Evolutionary conservation across 1,139 yeast species (phyloP), one percentile per base, ranked within the genome.

Genomic region (Hemisphaericaspora subhashii): DNA sequence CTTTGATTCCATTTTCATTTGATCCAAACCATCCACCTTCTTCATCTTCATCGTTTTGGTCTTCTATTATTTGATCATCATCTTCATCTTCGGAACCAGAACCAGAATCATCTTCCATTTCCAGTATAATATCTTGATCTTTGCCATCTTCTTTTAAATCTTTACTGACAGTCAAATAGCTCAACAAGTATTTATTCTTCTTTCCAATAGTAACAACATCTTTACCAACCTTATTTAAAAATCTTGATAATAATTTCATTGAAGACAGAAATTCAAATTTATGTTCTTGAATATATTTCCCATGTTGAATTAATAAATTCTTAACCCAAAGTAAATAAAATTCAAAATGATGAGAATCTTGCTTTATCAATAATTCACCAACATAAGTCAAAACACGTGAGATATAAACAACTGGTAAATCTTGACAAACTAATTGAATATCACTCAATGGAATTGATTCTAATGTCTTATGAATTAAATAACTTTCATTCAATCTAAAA

Each of bases 401-500:
- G 30, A 89, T 74, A 54, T 94, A 92, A 1, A 89, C 84, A 1
- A 68, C 71, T 0, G 98, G 98, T 26, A 92, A 58, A 39, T 79
- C 86, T 27, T 70, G 64, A 16, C 83, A 68, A 14, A 89, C 78
- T 41, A 92, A 62, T 23, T 74, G 68, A 32, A 92, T 78, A 54
- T 90, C 95, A 3, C 71, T 68, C n/a, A 77, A 57, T 2, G 96
- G 95, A n/a, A 90, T 72, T 5, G 75, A 55, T 55, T 89, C 96
- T 56, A 82, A 86, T 0, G 87, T 86, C 46, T 72, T 73, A 46
- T 83, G 84, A 26, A 90, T 79, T 41, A 92, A 67, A 53, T 83
- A 79, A 13, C 66, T 67, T 57, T 94, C 98, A 56, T 92, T 92
- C 45, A 94, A 73, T 60, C 99, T 74, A 74, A 92, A 90, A 1